Conservation (phyloP, 129 eudicot genomes). For the Oenanthe sinensis region DNA sequence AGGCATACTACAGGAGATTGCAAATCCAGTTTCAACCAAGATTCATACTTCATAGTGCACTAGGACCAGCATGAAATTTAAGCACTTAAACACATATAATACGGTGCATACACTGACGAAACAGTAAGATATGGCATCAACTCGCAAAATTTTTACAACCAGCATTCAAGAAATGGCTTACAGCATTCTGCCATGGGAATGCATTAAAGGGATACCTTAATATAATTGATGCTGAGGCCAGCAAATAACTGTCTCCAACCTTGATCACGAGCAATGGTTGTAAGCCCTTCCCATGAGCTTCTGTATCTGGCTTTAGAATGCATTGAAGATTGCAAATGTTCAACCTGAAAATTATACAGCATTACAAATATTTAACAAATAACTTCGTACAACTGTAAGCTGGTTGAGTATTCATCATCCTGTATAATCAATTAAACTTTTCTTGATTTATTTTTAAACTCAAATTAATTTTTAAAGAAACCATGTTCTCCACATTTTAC, state of each 20-base stretch:
- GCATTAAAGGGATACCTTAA: conserved; percentile 41
- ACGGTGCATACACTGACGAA: not conserved
- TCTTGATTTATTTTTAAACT: not conserved
- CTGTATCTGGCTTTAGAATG: conserved; percentile 37
- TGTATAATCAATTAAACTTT: not conserved
- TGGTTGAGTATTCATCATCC: not conserved
- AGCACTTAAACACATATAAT: not conserved
- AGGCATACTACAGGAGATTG: not conserved
- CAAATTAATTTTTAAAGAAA: not conserved
- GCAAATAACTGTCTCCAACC: conserved; percentile 98
- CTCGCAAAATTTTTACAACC: not conserved
- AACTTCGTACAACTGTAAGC: not conserved
- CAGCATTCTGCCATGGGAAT: not conserved
- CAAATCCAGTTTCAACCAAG: not conserved
- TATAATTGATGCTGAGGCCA: conserved; percentile 89
- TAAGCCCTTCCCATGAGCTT: conserved; percentile 68
- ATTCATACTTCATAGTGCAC: not conserved
- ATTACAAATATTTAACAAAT: not conserved
- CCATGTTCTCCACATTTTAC: not conserved
- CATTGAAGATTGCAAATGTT: conserved; percentile 48
- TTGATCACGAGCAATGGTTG: conserved; percentile 53
- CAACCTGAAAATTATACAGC: conserved; percentile 52
- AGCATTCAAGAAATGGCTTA: not conserved
- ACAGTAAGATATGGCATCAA: not conserved
- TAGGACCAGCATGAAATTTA: not conserved